Evolutionary conservation across 2,329 filamentous ascomycete genomes (phyloP), one percentile per base, ranked within the genome.

Genomic region (Colletotrichum plurivorum): DNA sequence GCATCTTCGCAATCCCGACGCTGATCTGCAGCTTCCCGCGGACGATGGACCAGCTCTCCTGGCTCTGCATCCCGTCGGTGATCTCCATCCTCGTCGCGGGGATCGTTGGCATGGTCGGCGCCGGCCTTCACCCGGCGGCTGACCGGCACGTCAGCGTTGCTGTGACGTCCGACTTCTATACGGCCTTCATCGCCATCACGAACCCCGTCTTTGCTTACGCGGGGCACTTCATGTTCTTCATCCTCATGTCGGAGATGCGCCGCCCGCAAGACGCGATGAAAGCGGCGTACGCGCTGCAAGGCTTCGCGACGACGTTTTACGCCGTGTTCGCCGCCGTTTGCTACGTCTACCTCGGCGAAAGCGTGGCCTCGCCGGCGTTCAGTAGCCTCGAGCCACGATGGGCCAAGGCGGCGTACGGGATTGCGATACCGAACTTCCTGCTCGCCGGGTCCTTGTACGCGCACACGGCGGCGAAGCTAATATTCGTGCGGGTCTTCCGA

Each of bases 221-320:
- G 0, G 84, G 84, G 5, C 84, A 87, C 66, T 86, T 86, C 73
- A 84, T 86, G 81, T 87, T 87, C 74, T 87, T 87, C 76, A 81
- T 85, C 54, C 78, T 87, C 43, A 84, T 87, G 45, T 86, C 84
- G 0, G 85, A 88, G 73, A 87, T 88, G 85, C 81, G 81, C 68
- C 77, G 78, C 48, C 85, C 85, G 5, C 78, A 81, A 60, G 84
- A 87, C 59, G 83, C 84, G 2, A 86, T 86, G 81, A 85, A 86
- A 64, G 82, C 86, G 0, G 84, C 84, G 0, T 86, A 82, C 76
- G 78, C 80, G 4, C 79, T 88, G 25, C 85, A 88, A 73, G 77
- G 79, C 52, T 83, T 85, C 70, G 83, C 85, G 2, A 87, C 84
- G 4, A 76, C 78, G 20, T 84, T 85, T 70, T 88, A 88, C 75